Evolutionary conservation across 23 red algal species (phyloP), one percentile per base, ranked within the genome.

Genomic region (Pyropia yezoensis): DNA sequence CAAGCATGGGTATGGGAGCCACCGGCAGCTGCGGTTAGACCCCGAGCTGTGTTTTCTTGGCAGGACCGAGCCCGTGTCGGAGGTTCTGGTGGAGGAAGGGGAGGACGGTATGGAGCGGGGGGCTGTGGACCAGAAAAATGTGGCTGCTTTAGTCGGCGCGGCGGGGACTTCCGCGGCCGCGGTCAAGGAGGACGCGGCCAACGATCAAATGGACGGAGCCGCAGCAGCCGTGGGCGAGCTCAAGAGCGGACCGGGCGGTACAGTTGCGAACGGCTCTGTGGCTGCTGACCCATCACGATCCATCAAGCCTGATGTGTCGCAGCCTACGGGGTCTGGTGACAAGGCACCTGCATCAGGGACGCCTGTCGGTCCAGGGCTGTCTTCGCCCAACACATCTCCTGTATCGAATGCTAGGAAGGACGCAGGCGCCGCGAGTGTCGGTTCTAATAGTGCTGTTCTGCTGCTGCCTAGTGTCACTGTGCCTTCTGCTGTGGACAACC

Each of bases 21-120:
- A 87, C 59, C 52, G 50, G 25, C 7, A 15, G 15, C 80, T 87
- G 33, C 61, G 74, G 22, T 63, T 53, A 16, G 82, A 87, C 54
- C 72, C 82, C 0, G 71, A 77, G 15, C 45, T 87, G 17, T 24
- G 57, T n/a, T 87, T 87, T 61, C 71, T 78, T 7, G 67, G 49
- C 18, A 12, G 65, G 13, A 33, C 67, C 12, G 70, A 66, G 74
- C 74, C 74, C 3, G 18, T 66, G 49, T 39, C 60, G 23, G 63
- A 67, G 7, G 63, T 27, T 2, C 7, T 60, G 23, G 59, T 26
- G 22, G 54, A 24, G 23, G 69, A 74, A 57, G 69, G 53, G 20
- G 69, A 74, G 8, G 69, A 74, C 1, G 11, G 6, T 47, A 8
- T 47, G 39, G 39, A 47, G 9, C 39, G 39, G 39, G 4, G 7